Evolutionary conservation across 306 rosid genomes (phyloP), one percentile per base, ranked within the genome.

Genomic region (Lupinus albus): DNA sequence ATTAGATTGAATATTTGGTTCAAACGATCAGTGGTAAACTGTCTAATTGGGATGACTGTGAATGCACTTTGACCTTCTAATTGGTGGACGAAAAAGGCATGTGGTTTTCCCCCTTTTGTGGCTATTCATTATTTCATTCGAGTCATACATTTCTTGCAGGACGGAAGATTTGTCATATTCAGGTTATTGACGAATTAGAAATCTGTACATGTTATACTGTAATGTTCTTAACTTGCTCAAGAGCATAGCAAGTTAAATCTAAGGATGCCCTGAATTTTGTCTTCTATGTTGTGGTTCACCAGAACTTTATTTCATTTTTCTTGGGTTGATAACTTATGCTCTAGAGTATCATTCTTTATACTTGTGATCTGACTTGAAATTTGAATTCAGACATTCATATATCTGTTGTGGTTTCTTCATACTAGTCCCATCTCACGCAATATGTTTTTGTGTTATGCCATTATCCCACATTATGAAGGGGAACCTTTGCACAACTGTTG

Each of bases 131-230:
- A 10, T 60, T 44, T 45, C 25, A 21, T 12, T 58, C 15, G 58
- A 58, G 70, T 45, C 53, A 33, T 73, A 17, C 57, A 13, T 46
- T 36, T 61, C 7, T 67, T 67, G 42, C 35, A 10, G 21, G 52
- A 13, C 59, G 33, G 49, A 52, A 59, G 55, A 15, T 56, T 30
- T n/a, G 14, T 28, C 45, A 10, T 49, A 45, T 49, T 39, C 56
- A 15, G 47, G 62, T 48, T 75, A 60, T 48, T 67, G 67, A 57
- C 58, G 47, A 48, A 39, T 71, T 49, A 7, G 16, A 16, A 56
- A 74, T 15, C 68, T 57, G 14, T 32, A 45, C 30, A 25, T 2
- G 50, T 21, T 61, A 20, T 12, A 25, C 53, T 12, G 10, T 21
- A 30, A 13, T 13, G 7, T 47, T 14, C 30, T 13, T 35, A 64